Base-by-base conservation (phyloP, 192 early-diverging fungal species). In the Chytriomyces hyalinus region DNA sequence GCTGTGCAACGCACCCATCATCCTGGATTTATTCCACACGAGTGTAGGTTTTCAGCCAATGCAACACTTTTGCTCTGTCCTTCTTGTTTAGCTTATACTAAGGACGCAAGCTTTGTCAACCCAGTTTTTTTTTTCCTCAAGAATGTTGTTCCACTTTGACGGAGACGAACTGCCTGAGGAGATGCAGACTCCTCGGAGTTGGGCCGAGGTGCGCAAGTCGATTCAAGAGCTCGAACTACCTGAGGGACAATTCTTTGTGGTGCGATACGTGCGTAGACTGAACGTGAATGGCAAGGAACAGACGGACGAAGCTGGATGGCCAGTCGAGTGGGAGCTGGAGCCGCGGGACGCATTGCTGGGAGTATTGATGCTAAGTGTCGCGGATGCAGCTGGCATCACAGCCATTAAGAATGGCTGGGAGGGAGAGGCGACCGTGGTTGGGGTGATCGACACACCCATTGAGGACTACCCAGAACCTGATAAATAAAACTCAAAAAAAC, bases 251-350 rank as follows among this genome's bases (percentile, higher is more conserved):
- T 70, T 51, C 68, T 51, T 70, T 28, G 20, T 70, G 17, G 68
- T 70, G 68, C 68, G 68, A 10, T 70, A 70, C 50, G 6, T 70
- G 17, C 46, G 68, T 0, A 20, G 13, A 6, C 10, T 22, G 9
- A 13, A 22, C 7, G 10, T 6, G 13, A 50, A 70, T 50, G n/a
- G 6, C 13, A 44, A 70, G 49, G 68, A 50, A n/a, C 22, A 6
- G 49, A 70, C 11, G 17, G 50, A 6, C 17, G 68, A 70, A 28
- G 68, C 68, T 13, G 68, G 49, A n/a, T 70, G 68, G 68, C 68
- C 68, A 6, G n/a, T 70, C 15, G 49, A 22, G 4, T 20, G 9
- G 17, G 61, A 63, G 24, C 17, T 20, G 8, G 13, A 9, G 65
- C 68, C 68, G 68, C 15, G 9, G 6, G 68, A 70, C 24, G 49